These are phyloP conservation scores for Rhodotorula mucilaginosa DNA, from an alignment of 1,284 basidiomycete species.

Conservation along the genomic window DNA sequence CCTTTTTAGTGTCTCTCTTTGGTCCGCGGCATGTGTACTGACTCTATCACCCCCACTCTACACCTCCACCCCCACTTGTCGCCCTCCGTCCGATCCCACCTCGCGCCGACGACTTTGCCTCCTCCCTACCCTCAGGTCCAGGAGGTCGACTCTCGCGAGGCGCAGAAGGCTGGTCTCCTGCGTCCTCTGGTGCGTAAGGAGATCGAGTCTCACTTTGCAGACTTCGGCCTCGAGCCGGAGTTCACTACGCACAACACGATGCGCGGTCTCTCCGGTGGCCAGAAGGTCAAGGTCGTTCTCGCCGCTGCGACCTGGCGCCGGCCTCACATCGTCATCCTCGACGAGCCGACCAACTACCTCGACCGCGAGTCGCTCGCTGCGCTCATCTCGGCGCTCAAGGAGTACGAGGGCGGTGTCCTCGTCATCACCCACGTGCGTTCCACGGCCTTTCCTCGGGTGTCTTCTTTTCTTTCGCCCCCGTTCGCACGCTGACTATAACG, in stretches of 20 bases:
- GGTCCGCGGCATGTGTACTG: background rate
- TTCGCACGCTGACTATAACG: constrained; percentile 47
- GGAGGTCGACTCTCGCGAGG: constrained; percentile 95
- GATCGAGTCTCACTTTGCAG: too few species aligned
- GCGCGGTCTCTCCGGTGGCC: constrained; percentile 94
- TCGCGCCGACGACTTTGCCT: too few species aligned
- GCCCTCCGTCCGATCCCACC: too few species aligned
- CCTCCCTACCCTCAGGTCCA: constrained; percentile 65
- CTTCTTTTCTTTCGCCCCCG: background rate
- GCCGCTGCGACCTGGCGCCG: constrained; percentile 98
- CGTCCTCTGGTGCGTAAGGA: constrained; percentile 95
- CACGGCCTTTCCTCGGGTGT: too few species aligned
- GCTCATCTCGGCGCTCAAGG: constrained; percentile 91
- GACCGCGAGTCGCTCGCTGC: constrained; percentile 97
- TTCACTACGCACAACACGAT: constrained; percentile 75
- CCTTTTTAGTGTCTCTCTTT: background rate
- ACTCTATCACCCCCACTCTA: too few species aligned
- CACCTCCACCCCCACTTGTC: too few species aligned
- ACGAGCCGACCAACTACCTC: constrained; percentile 83
- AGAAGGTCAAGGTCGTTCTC: constrained; percentile 99
- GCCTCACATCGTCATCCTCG: constrained; percentile 94
- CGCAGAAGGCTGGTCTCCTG: constrained; percentile 91
- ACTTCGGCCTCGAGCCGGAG: constrained; percentile 94
- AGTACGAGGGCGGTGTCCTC: constrained; percentile 65
- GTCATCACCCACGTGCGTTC: constrained; percentile 64